Conservation (phyloP, 805 yeast genomes). For the Maudiozyma bulderi region DNA sequence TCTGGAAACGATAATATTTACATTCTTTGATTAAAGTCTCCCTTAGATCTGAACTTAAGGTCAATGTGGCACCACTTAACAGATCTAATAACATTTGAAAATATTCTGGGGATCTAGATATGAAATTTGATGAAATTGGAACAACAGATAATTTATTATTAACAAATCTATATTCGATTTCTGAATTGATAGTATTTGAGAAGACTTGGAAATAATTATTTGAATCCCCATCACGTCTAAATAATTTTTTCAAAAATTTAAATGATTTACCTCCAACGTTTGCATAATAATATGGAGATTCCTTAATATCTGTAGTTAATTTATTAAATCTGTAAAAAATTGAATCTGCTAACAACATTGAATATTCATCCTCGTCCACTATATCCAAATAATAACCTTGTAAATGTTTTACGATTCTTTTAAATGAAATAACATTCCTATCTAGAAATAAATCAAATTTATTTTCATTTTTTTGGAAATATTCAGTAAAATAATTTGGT, state of each 20-base stretch:
- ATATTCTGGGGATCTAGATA: constrained; percentile 41
- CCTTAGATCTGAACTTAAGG: constrained; percentile 48
- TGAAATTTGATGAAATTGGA: constrained; percentile 56
- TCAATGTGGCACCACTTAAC: constrained; percentile 43
- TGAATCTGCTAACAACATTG: constrained; percentile 60
- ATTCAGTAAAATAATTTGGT: constrained; percentile 77
- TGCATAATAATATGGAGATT: constrained; percentile 43
- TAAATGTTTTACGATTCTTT: constrained; percentile 53
- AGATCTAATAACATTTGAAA: constrained; percentile 47
- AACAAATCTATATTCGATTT: constrained; percentile 35
- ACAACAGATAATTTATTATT: constrained; percentile 36
- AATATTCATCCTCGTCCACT: constrained; percentile 45
- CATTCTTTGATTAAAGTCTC: constrained; percentile 54
- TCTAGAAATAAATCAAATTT: constrained; percentile 44
- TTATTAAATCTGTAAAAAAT: constrained; percentile 54
- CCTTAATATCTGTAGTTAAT: constrained; percentile 38
- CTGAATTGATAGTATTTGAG: constrained; percentile 40
- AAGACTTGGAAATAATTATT: constrained; percentile 70
- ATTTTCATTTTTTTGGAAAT: constrained; percentile 34
- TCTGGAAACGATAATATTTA: constrained; percentile 62
- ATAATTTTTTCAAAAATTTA: constrained; percentile 44
- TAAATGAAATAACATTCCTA: constrained; percentile 61
- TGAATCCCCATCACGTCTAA: constrained; percentile 52
- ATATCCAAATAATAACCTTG: constrained; percentile 68
- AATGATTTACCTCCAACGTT: constrained; percentile 52